These are phyloP conservation scores for Fusarium zealandicum DNA, from an alignment of 2,329 filamentous ascomycete genomes.

Conservation along the genomic window DNA sequence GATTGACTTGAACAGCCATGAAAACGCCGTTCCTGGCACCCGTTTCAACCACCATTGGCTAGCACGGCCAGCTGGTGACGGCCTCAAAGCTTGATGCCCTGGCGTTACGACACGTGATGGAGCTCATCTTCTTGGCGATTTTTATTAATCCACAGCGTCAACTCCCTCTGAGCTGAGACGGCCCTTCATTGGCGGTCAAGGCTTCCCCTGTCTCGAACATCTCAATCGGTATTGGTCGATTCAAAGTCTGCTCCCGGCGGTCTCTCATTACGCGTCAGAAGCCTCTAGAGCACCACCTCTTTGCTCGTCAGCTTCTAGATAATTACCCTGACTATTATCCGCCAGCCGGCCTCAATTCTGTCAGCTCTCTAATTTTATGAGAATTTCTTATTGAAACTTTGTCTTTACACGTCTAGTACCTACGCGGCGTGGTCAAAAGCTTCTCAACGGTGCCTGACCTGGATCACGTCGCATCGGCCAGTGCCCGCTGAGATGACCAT, in stretches of 20 bases:
- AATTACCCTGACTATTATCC: conserved; percentile 28
- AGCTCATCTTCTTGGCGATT: neutral
- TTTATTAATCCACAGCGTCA: neutral
- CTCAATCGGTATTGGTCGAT: neutral
- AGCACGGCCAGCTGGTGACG: neutral
- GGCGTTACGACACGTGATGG: conserved; percentile 12
- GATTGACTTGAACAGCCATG: no score
- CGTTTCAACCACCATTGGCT: no score
- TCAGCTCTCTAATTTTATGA: conserved; percentile 27
- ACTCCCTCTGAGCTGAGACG: neutral
- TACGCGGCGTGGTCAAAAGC: conserved; percentile 2
- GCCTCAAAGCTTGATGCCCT: conserved; percentile 13
- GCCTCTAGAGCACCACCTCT: conserved; percentile 6
- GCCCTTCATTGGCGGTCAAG: neutral
- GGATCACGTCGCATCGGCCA: neutral
- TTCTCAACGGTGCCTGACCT: neutral
- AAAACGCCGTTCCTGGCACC: no score
- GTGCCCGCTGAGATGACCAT: conserved; percentile 8
- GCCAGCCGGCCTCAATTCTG: conserved; percentile 19
- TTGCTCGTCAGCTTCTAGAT: conserved; percentile 1
- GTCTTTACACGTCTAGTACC: neutral
- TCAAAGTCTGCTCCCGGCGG: no score
- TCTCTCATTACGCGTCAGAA: conserved; percentile 24
- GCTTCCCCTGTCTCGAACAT: conserved; percentile 9
- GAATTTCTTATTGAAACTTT: neutral